Base-by-base conservation (phyloP, 176 grass and related monocot genomes). In the Chrysopogon serrulatus region DNA sequence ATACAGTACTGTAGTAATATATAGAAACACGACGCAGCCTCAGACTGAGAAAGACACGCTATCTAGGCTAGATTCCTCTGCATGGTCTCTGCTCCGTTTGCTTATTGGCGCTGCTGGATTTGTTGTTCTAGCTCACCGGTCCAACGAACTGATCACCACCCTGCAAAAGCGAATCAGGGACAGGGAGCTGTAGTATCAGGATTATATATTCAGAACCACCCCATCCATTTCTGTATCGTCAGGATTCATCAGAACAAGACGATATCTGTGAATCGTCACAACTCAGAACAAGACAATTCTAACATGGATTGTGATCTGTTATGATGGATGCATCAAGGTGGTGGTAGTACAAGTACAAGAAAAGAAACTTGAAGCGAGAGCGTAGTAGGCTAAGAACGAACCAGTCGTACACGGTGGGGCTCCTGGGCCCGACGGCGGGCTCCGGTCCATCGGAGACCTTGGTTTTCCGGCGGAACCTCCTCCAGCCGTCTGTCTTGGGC, bases 331-430 rank as follows among this genome's bases (percentile, higher is more conserved):
- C 6, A 17, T 40, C 21, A n/a, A 40, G 35, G 10, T 41, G 35
- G 5, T 59, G 23, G 23, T 11, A 23, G 19, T 65, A 61, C 66
- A 33, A 41, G 56, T n/a, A 40, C 5, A 40, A 40, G 39, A 40
- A 40, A 40, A 5, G 11, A 37, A 31, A 57, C 10, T 21, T 62
- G 36, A 10, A 54, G 51, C 30, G 24, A 33, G 53, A 32, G 28
- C 23, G 9, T 44, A 75, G 56, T 54, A 17, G 28, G 32, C 37
- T 0, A 21, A 63, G 37, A 48, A 94, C 95, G 42, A 77, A 97
- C 95, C 95, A 97, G 84, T 97, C 95, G 26, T 94, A 97, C 19
- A 97, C 95, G 45, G 92, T 97, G 88, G 95, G 95, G 74, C 81
- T 97, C 76, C 95, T 87, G 6, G 92, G 95, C 35, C 83, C 84